Evolutionary conservation across 768 basidiomycete species (phyloP).

Genomic region (Brasilioporus rufonigricans): DNA sequence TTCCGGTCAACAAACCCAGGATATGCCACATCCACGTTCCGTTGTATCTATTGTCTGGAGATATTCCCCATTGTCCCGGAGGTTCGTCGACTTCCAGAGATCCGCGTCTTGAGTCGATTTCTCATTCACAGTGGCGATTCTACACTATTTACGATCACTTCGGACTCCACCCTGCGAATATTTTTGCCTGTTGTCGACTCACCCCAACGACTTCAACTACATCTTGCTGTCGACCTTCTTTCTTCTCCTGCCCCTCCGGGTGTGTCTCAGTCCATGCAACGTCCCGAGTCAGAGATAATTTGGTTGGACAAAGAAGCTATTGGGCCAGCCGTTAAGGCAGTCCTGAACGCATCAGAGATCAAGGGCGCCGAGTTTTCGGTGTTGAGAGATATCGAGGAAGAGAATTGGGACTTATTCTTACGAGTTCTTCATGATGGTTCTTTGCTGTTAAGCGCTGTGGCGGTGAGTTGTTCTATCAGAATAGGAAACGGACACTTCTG

Average conservation of each 20-base stretch:
- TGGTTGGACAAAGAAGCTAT: slow-evolving; percentile 68
- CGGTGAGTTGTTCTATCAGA: slow-evolving; percentile 46
- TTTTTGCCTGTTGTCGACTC: slow-evolving; percentile 87
- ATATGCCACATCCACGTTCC: slow-evolving; percentile 70
- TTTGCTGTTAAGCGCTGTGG: slow-evolving; percentile 67
- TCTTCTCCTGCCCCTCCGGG: slow-evolving; percentile 51
- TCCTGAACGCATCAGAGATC: slow-evolving; percentile 35
- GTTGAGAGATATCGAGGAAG: slow-evolving; percentile 62
- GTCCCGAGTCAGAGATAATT: slow-evolving; percentile 52
- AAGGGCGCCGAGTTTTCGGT: slow-evolving; percentile 31
- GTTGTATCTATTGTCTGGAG: slow-evolving; percentile 73
- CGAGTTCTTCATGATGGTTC: slow-evolving; percentile 72
- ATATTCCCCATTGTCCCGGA: slow-evolving; percentile 62
- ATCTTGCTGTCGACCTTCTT: slow-evolving; percentile 70
- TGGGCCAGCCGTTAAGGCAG: slow-evolving; percentile 42
- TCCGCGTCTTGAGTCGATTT: slow-evolving; percentile 2
- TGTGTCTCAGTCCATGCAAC: slow-evolving; percentile 24
- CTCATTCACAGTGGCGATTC: slow-evolving; percentile 58
- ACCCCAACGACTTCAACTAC: slow-evolving; percentile 81
- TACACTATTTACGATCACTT: slow-evolving; percentile 80
- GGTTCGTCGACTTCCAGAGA: slow-evolving; percentile 38
- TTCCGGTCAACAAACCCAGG: slow-evolving; percentile 65
- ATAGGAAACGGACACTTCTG: not conserved
- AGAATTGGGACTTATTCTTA: slow-evolving; percentile 78
- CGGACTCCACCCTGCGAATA: slow-evolving; percentile 78